Conservation (phyloP, 345 rosid genomes). For the Citrus trifoliata region DNA sequence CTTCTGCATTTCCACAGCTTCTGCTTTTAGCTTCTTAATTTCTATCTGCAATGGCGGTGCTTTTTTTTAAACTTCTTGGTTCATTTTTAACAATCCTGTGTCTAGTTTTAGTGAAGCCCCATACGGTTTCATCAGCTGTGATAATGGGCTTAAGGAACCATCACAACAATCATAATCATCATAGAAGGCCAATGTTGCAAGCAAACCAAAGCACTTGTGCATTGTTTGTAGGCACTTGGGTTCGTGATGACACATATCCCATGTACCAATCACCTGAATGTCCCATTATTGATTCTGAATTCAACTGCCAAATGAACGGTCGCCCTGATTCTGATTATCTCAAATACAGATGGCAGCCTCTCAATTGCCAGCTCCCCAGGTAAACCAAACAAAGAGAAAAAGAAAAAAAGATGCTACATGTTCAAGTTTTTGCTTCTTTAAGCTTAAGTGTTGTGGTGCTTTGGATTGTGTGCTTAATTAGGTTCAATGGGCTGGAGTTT, state of each 20-base stretch:
- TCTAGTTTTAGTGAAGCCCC: constrained; percentile 31
- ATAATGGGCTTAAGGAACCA: constrained; percentile 56
- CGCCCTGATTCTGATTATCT: constrained; percentile 88
- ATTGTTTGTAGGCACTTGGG: constrained; percentile 67
- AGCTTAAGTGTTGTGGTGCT: neutral
- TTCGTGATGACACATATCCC: constrained; percentile 70
- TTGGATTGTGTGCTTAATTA: constrained; percentile 19
- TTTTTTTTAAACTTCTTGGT: neutral
- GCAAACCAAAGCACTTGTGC: constrained; percentile 40
- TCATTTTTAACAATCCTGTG: constrained; percentile 29
- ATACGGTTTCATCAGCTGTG: constrained; percentile 49
- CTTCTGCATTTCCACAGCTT: neutral
- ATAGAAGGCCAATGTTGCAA: constrained; percentile 28
- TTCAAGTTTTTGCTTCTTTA: neutral
- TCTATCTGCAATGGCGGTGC: neutral
- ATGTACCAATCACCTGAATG: constrained; percentile 50
- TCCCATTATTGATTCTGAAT: constrained; percentile 69
- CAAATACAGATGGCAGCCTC: constrained; percentile 86
- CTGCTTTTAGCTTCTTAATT: neutral
- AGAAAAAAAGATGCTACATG: neutral
- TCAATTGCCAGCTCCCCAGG: constrained; percentile 86
- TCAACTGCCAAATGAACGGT: constrained; percentile 78
- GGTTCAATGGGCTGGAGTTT: constrained; percentile 76
- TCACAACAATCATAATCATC: constrained; percentile 42
- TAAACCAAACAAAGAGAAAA: constrained; percentile 5